These are phyloP conservation scores for Aspergillus luchuensis DNA, from an alignment of 2,329 filamentous ascomycete genomes.

Conservation along the genomic window DNA sequence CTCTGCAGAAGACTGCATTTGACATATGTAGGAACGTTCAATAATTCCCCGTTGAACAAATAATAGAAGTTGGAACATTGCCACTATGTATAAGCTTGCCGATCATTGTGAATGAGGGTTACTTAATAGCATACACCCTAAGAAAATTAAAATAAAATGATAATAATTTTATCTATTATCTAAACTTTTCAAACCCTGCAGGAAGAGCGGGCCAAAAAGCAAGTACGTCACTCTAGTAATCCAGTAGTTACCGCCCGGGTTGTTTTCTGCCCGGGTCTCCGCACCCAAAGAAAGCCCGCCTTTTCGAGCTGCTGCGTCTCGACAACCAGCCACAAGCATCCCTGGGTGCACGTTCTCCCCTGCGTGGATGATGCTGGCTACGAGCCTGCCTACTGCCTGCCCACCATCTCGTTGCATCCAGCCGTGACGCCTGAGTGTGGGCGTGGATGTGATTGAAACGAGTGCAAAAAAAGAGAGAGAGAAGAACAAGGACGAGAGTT, in stretches of 20 bases:
- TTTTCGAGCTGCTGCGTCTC: neutral
- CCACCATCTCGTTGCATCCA: neutral
- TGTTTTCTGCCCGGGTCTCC: neutral
- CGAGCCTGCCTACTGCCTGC: neutral
- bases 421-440: neutral
- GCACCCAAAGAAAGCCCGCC: conserved; percentile 3
- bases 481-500: neutral
- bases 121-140: no score
- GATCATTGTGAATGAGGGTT: no score
- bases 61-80: no score
- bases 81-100: no score
- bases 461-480: neutral
- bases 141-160: no score
- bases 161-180: no score
- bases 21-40: no score
- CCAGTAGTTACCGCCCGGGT: neutral
- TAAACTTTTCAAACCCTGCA: no score
- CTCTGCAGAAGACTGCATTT: no score
- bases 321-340: conserved; percentile 18
- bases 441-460: neutral
- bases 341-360: conserved; percentile 20
- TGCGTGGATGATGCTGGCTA: conserved; percentile 16
- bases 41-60: no score
- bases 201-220: no score
- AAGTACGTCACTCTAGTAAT: no score